Base-by-base conservation (phyloP, 2,329 filamentous ascomycete species). In the Clonostachys chloroleuca region DNA sequence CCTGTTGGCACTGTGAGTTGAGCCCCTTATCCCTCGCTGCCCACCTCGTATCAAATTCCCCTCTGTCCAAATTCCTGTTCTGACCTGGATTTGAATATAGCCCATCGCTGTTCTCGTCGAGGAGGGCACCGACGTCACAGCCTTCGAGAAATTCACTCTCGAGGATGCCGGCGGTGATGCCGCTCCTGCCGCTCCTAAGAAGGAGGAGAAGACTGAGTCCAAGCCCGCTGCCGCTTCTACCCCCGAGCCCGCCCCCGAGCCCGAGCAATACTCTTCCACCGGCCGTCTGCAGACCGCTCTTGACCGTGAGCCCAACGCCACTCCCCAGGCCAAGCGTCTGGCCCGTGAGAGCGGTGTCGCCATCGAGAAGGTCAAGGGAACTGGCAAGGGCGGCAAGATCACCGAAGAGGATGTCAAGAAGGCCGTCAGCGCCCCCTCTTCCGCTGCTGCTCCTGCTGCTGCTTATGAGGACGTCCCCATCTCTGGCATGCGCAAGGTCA, bases 401-500 rank as follows among this genome's bases (percentile, higher is more conserved):
- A 95, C 89, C 59, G 89, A 92, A 74, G 83, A 89, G 63, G 92
- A 97, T 68, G 83, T 97, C 61, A 92, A 96, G 76, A 96, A 95
- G 75, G 86, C 81, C 65, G 74, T 83, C 64, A 77, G 87, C 54
- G 67, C 74, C 52, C 68, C 77, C 41, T 71, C 75, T 46, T 70
- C 78, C 43, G 2, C 24, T 30, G 70, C 74, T 42, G 72, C 80
- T 45, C 72, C 81, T 49, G 81, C 75, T 42, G 78, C 89, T 51
- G 72, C 80, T 50, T 97, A 88, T 72, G 85, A 91, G 71, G 94
- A 99, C 65, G 82, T 82, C 52, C 89, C 91, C 53, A 82, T 92
- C 58, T 87, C 80, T 62, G 87, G 87, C 67, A 99, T 99, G 94
- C 92, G 94, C 78, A 97, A 96, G 84, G 92, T 89, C 56, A 99